These are phyloP conservation scores for Ramalina peruviana DNA, from an alignment of 495 filamentous ascomycete species.

Conservation along the genomic window DNA sequence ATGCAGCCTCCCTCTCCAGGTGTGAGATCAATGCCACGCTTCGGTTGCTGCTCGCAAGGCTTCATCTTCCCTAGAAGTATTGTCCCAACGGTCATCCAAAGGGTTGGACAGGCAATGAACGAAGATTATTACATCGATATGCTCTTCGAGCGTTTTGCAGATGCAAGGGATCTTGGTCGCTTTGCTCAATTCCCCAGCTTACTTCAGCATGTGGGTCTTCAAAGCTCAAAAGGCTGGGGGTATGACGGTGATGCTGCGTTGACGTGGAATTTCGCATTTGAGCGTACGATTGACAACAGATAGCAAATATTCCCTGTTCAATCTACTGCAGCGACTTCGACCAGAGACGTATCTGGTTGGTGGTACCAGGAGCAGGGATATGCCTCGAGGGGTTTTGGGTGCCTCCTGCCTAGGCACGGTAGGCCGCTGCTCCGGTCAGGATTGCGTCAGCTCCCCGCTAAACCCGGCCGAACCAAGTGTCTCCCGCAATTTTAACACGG, in stretches of 20 bases:
- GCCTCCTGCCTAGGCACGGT: too few relatives aligned
- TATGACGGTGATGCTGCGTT: slow-evolving; percentile 16
- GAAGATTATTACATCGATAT: slow-evolving; percentile 28
- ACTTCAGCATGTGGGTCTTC: slow-evolving; percentile 36
- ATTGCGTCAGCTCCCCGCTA: too few relatives aligned
- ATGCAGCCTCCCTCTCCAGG: slow-evolving; percentile 24
- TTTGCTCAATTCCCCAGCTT: slow-evolving; percentile 37
- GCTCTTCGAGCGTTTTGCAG: slow-evolving; percentile 34
- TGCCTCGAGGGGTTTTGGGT: too few relatives aligned
- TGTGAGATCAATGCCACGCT: slow-evolving; percentile 34
- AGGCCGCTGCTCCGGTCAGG: too few relatives aligned
- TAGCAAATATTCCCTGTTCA: too few relatives aligned
- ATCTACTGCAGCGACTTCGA: too few relatives aligned
- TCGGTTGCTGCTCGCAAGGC: slow-evolving; percentile 36
- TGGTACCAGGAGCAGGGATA: too few relatives aligned
- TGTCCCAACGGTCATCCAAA: slow-evolving; percentile 9
- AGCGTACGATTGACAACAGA: slow-evolving; percentile 6
- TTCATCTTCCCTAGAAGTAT: slow-evolving; percentile 27
- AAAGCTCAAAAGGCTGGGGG: slow-evolving; percentile 21
- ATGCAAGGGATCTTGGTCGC: slow-evolving; percentile 22
- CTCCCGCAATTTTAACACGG: too few relatives aligned
- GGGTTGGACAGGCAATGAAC: slow-evolving; percentile 3
- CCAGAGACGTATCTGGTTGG: too few relatives aligned
- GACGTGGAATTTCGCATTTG: slow-evolving; percentile 32
- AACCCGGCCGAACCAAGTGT: too few relatives aligned